A percentile compares a stretch with the other conserved stretches of the same genome.
Conservation (phyloP, 2,329 filamentous ascomycete species). For the Cladosporium oxysporum region DNA sequence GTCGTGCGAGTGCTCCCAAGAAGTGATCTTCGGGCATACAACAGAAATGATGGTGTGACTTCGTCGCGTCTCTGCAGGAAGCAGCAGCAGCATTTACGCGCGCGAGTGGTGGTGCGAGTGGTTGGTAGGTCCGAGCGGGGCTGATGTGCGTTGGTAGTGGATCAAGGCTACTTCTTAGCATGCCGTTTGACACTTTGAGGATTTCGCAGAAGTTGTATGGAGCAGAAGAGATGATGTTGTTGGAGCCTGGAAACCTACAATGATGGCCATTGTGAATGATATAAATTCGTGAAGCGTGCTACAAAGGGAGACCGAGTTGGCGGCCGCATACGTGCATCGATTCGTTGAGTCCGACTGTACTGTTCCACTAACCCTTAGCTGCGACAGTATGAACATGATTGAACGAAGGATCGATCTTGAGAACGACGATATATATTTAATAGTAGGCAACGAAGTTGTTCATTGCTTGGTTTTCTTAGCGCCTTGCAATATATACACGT, state of each 20-base stretch:
- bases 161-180: neutral
- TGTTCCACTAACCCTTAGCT: neutral
- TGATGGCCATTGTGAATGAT: neutral
- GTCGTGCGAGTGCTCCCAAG: neutral
- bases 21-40: constrained; percentile 1
- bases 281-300: neutral
- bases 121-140: constrained; percentile 3
- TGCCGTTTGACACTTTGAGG: neutral
- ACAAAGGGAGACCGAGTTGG: neutral
- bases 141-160: constrained; percentile 6
- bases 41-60: constrained; percentile 8
- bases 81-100: constrained; percentile 5
- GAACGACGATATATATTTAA: neutral
- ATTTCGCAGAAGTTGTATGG: neutral
- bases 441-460: neutral
- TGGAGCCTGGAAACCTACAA: neutral
- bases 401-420: neutral
- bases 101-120: neutral
- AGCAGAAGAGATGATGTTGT: neutral
- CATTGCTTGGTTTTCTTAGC: neutral
- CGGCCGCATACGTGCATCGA: neutral
- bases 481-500: neutral
- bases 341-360: neutral
- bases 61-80: constrained; percentile 7
- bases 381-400: neutral